Percentiles rank a stretch among this genome's conserved stretches.
These are phyloP conservation scores for Backusella tarrabulga DNA, from an alignment of 192 early-diverging fungal species.

Conservation along the genomic window DNA sequence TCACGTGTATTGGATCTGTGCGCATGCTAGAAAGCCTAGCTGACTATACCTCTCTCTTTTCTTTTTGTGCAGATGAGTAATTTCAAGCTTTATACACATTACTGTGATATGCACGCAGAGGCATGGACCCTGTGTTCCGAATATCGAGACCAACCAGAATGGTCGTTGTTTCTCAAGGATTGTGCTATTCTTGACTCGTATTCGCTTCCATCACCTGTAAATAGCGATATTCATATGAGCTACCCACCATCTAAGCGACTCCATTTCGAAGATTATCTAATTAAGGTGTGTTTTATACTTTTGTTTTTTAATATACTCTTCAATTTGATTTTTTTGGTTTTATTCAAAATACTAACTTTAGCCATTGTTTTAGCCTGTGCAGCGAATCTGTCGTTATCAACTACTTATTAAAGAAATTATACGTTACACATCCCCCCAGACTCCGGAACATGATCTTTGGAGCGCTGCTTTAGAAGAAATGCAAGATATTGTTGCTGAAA, in stretches of 20 bases:
- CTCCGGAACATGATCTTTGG: constrained; percentile 37
- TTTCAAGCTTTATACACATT: constrained; percentile 25
- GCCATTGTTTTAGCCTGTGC: constrained; percentile 63
- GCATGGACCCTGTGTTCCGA: constrained; percentile 27
- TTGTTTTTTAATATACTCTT: neutral
- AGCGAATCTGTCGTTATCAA: constrained; percentile 91
- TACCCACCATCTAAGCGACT: constrained; percentile 8
- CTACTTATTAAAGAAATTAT: constrained; percentile 67
- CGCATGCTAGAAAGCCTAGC: constrained; percentile 1
- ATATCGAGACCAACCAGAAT: constrained; percentile 30
- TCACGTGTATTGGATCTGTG: neutral
- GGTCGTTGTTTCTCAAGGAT: constrained; percentile 24
- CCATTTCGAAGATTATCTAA: constrained; percentile 39
- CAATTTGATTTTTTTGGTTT: neutral
- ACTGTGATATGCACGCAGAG: constrained; percentile 27
- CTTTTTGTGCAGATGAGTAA: constrained; percentile 9
- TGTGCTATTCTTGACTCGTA: constrained; percentile 12
- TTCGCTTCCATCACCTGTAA: neutral
- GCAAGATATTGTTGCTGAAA: constrained; percentile 37
- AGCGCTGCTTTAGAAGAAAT: constrained; percentile 30
- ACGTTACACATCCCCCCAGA: constrained; percentile 44
- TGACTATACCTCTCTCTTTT: neutral
- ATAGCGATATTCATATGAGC: neutral
- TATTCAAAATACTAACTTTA: constrained; percentile 4
- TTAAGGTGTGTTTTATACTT: constrained; percentile 20